Conservation (phyloP, 2,329 filamentous ascomycete genomes). For the Colletotrichum tropicicola region DNA sequence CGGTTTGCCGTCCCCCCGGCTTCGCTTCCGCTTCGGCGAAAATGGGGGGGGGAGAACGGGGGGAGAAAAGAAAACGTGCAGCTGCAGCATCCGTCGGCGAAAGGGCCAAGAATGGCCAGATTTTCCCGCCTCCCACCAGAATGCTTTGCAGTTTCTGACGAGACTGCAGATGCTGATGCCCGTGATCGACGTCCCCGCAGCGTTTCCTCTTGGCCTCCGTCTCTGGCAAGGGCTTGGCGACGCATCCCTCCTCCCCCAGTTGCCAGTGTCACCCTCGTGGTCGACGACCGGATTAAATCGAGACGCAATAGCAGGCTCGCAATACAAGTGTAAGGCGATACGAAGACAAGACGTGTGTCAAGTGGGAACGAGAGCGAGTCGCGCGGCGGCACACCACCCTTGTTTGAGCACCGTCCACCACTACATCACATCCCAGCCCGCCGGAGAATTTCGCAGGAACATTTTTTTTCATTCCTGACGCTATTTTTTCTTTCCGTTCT, state of each 20-base stretch:
- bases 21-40: slow-evolving; percentile 12
- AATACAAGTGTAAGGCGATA: slow-evolving; percentile 7
- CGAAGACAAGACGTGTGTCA: slow-evolving; percentile 29
- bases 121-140: no score
- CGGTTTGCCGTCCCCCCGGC: not conserved
- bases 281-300: no score
- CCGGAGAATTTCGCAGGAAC: slow-evolving; percentile 10
- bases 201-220: slow-evolving; percentile 3
- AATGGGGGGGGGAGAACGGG: no score
- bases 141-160: not conserved
- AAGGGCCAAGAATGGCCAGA: not conserved
- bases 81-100: no score
- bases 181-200: slow-evolving; percentile 24
- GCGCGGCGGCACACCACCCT: not conserved
- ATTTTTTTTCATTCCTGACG: no score
- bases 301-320: not conserved
- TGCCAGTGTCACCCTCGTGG: no score
- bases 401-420: not conserved
- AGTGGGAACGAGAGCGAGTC: slow-evolving; percentile 19
- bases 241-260: no score
- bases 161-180: slow-evolving; percentile 8
- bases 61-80: no score
- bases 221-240: not conserved
- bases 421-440: not conserved
- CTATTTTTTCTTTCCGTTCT: no score